Evolutionary conservation across 768 basidiomycete species (phyloP).

Genomic region (Clitopilus passeckerianus): DNA sequence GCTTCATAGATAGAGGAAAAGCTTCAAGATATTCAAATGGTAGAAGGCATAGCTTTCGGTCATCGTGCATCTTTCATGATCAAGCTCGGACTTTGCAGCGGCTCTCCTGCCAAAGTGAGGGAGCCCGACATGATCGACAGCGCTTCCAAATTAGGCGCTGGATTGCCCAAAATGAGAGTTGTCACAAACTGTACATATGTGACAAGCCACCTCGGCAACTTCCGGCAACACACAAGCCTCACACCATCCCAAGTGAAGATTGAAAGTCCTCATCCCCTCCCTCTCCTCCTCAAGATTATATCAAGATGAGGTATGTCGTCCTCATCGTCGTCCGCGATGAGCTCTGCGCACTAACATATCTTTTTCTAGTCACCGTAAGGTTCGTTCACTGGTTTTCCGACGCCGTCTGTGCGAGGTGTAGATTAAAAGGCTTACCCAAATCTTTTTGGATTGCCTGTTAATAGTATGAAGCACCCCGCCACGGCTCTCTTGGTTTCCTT

Average conservation of each 20-base stretch:
- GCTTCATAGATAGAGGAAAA: neutral
- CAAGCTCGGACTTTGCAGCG: neutral
- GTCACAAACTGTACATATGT: conserved; percentile 32
- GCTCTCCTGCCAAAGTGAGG: neutral
- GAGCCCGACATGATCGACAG: neutral
- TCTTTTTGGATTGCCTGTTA: neutral
- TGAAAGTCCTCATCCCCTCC: conserved; percentile 1
- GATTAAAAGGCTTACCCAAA: conserved; percentile 11
- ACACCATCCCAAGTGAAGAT: neutral
- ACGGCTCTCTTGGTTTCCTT: conserved; percentile 96
- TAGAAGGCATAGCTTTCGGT: neutral
- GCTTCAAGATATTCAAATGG: neutral
- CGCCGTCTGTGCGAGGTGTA: conserved; percentile 12
- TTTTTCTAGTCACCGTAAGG: conserved; percentile 78
- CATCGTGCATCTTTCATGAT: neutral
- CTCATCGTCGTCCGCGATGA: conserved; percentile 5
- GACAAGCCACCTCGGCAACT: conserved; percentile 30
- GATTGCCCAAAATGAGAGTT: conserved; percentile 1
- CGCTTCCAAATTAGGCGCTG: neutral
- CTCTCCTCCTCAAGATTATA: conserved; percentile 35
- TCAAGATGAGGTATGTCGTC: conserved; percentile 61
- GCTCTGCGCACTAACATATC: neutral
- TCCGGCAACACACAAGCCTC: conserved; percentile 16
- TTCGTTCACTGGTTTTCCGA: conserved; percentile 24
- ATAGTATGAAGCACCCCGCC: conserved; percentile 97